phyloP scores from a whole-genome alignment of 352 stramenopile species.

The Globisporangium acanthophoron region DNA sequence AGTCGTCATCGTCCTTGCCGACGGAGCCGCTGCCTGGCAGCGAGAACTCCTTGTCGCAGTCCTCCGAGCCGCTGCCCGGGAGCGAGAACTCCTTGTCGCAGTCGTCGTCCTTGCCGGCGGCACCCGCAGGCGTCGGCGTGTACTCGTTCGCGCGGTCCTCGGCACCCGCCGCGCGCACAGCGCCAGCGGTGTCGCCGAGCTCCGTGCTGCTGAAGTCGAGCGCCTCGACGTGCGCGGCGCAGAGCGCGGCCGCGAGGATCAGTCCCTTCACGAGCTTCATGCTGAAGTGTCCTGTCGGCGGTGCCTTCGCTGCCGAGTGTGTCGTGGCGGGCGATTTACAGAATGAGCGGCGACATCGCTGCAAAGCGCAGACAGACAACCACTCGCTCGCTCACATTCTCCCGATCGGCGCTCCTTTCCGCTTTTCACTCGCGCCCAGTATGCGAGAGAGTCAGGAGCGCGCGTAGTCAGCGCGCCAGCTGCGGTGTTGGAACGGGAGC shows the following conservation, averaged over 20 bases:
- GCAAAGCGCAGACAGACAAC: neutral
- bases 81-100: conserved; percentile 11
- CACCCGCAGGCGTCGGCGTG: conserved; percentile 1
- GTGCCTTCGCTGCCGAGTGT: neutral
- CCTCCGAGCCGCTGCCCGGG: conserved; percentile 20
- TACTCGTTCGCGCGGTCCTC: conserved; percentile 2
- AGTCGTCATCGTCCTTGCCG: conserved; percentile 11
- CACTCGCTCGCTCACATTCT: no score
- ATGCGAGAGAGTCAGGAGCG: conserved; percentile 12
- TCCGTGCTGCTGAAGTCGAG: conserved; percentile 32
- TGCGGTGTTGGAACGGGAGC: conserved; percentile 1
- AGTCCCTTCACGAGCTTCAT: conserved; percentile 45
- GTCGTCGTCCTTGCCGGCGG: conserved; percentile 2
- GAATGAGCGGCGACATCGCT: conserved; percentile 3
- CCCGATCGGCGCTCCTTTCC: neutral
- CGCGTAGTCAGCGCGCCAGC: conserved; percentile 10
- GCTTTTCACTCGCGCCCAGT: conserved; percentile 9
- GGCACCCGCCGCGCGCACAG: conserved; percentile 18
- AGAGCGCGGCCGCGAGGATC: conserved; percentile 50
- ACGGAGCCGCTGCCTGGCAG: conserved; percentile 18
- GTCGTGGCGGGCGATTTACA: conserved; percentile 6
- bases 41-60: conserved; percentile 32
- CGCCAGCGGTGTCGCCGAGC: conserved; percentile 15
- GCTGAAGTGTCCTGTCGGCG: neutral
- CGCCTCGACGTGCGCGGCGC: conserved; percentile 42